Conservation (phyloP, 441 rosid genomes). For the Gossypium aridum region DNA sequence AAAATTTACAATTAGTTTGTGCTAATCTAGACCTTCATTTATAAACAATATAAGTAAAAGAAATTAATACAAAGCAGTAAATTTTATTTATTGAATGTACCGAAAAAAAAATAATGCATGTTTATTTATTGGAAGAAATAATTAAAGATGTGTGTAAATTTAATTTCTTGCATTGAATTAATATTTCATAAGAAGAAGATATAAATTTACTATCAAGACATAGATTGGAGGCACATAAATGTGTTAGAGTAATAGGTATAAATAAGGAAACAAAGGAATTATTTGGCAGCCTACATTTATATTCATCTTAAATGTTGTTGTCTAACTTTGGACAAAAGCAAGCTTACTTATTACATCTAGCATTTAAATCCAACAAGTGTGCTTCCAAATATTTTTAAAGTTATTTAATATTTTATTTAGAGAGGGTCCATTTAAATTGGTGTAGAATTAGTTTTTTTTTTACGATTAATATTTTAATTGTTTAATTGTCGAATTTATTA, state of each 20-base stretch:
- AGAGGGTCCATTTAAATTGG: background rate
- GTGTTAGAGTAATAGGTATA: background rate
- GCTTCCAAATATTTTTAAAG: background rate
- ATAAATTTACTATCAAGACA: background rate
- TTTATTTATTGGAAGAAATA: background rate
- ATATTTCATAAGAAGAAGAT: background rate
- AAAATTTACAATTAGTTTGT: background rate
- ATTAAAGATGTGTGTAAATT: background rate
- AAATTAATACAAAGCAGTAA: background rate
- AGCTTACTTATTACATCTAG: background rate
- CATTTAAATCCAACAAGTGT: background rate
- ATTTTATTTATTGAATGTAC: background rate
- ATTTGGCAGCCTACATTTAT: slow-evolving; percentile 2
- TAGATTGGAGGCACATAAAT: background rate
- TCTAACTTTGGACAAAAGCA: background rate
- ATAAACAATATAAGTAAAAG: background rate
- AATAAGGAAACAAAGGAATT: background rate
- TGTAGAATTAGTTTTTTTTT: no score
- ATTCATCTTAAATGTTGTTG: background rate
- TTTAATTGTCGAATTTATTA: no score
- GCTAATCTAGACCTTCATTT: background rate
- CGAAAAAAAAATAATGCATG: background rate
- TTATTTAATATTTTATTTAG: background rate
- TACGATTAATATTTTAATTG: no score
- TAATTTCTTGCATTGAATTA: background rate